Base-by-base conservation (phyloP, 1,284 basidiomycete genomes). In the Leucoagaricus sp. region DNA sequence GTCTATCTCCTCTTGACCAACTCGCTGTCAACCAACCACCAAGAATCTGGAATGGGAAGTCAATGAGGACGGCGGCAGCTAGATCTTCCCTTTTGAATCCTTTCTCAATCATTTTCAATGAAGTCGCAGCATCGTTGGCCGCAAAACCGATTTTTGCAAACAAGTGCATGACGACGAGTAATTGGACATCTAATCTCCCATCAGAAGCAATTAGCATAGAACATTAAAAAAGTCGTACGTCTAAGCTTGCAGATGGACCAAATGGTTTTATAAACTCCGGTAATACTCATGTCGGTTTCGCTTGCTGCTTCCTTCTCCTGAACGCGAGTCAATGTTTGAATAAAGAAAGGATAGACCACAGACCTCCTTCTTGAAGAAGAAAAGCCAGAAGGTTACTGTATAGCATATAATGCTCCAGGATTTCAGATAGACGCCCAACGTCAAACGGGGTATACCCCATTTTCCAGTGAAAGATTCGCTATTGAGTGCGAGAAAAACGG, bases 11-110 rank as follows among this genome's bases (percentile, higher is more conserved):
- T 55, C 84, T 78, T 2, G 92, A 90, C 94, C 95, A 98, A 64
- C 87, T 87, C 2, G 94, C 97, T 0, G 96, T 94, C n/a, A 97
- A 79, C 87, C 94, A 99, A 10, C 96, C 96, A 34, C 94, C 95
- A 57, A 94, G 70, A 58, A 99, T 94, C 75, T 99, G 96, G 74
- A 97, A 97, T 1, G 97, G 97, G 64, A 99, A 99, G 72, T 99
- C 97, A 65, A 99, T 92, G 49, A 99, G 84, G 29, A 97, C 96
- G 1, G 94, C 91, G 23, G 97, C 81, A 4, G 97, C 96, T 34
- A 99, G 82, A 65, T 99, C 97, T 75, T 99, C 97, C 50, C 95
- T 91, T 55, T 87, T 90, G 45, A 99, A 82, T 1, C 96, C 96
- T 69, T 98, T 98, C 71, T 99, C 96, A 46, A 99, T 90, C 72